A percentile compares a stretch with the other conserved stretches of the same genome.
phyloP scores from a whole-genome alignment of 495 filamentous ascomycete genomes.

The Lasiosphaeriaceae sp. region DNA sequence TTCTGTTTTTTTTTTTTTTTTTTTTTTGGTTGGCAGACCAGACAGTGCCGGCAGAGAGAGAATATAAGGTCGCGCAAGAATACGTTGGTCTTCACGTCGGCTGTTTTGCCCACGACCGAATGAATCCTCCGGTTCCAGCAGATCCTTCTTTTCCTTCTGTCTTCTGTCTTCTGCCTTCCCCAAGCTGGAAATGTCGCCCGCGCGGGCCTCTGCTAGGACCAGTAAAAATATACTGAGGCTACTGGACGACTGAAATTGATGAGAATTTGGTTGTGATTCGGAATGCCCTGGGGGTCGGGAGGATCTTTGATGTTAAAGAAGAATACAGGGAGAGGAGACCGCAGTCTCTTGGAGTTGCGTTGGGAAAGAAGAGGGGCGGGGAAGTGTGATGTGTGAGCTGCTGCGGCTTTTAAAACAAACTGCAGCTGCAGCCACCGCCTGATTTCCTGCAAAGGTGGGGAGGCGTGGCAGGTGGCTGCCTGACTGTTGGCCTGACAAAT shows the following conservation, averaged over 20 bases:
- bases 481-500: too few species aligned
- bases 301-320: not conserved
- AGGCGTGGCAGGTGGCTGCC: too few species aligned
- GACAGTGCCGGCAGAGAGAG: too few species aligned
- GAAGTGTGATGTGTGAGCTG: not conserved
- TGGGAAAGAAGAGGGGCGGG: not conserved
- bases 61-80: too few species aligned
- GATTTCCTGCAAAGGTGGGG: too few species aligned
- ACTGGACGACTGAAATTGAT: slow-evolving; percentile 17
- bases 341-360: not conserved
- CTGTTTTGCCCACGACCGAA: slow-evolving; percentile 1
- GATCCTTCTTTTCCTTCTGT: not conserved
- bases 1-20: not conserved
- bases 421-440: not conserved
- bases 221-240: slow-evolving; percentile 12
- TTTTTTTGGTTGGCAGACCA: not conserved
- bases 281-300: not conserved
- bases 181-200: too few species aligned
- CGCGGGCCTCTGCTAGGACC: not conserved
- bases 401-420: not conserved
- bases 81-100: not conserved
- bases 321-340: not conserved
- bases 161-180: too few species aligned
- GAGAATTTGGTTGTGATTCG: not conserved
- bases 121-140: too few species aligned